Evolutionary conservation across 148 eudicot genomes (phyloP).

Genomic region (Euryodendron excelsum): DNA sequence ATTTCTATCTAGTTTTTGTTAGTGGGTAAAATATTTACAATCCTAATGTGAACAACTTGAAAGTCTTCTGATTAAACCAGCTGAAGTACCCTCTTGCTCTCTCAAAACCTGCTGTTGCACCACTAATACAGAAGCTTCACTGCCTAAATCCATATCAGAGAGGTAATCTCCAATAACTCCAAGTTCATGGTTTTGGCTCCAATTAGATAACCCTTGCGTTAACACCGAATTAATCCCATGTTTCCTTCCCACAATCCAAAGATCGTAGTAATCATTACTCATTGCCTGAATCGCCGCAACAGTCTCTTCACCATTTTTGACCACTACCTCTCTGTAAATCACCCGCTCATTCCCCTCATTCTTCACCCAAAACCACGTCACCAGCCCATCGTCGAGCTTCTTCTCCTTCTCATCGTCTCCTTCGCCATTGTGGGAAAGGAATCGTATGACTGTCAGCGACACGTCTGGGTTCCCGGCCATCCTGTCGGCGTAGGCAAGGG

Average conservation of each 20-base stretch:
- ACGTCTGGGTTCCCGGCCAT: constrained; percentile 46
- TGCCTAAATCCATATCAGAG: constrained; percentile 52
- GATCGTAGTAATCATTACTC: constrained; percentile 39
- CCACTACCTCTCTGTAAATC: constrained; percentile 68
- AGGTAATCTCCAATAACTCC: constrained; percentile 73
- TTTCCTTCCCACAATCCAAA: constrained; percentile 83
- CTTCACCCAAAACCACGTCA: constrained; percentile 92
- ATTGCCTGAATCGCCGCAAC: constrained; percentile 55
- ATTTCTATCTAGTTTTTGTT: no score
- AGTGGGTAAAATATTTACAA: not conserved
- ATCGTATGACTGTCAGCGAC: constrained; percentile 53
- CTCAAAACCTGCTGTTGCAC: constrained; percentile 81
- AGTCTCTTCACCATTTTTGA: constrained; percentile 62
- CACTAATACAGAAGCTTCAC: constrained; percentile 58
- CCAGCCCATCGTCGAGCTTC: constrained; percentile 78
- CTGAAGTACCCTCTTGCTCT: constrained; percentile 29
- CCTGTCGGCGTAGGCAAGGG: constrained; percentile 63
- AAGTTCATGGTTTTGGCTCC: constrained; percentile 64
- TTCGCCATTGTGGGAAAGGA: constrained; percentile 38
- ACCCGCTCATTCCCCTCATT: constrained; percentile 62
- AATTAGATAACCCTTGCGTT: constrained; percentile 50
- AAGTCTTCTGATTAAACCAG: constrained; percentile 5
- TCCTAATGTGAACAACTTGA: not conserved
- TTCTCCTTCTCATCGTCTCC: constrained; percentile 62
- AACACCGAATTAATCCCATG: constrained; percentile 61